Evolutionary conservation across 2,329 filamentous ascomycete species (phyloP).

Genomic region (Neonectria coccinea): DNA sequence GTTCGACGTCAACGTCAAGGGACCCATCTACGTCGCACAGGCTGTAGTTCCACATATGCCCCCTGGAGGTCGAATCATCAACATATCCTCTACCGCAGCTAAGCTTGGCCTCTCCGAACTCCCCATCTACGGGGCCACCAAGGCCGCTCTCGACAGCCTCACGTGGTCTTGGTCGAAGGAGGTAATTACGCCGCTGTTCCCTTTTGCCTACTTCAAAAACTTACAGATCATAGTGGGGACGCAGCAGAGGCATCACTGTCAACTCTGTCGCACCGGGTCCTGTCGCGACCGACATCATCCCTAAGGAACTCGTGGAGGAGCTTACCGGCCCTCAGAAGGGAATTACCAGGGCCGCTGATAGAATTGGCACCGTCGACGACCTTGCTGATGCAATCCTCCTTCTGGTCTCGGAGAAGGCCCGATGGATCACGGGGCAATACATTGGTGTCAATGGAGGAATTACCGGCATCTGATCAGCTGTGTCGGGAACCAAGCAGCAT

Average conservation of each 20-base stretch:
- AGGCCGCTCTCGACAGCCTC: conserved; percentile 53
- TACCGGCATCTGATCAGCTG: conserved; percentile 21
- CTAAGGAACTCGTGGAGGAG: conserved; percentile 30
- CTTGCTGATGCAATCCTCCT: conserved; percentile 57
- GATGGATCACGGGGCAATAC: conserved; percentile 60
- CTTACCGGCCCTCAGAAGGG: conserved; percentile 36
- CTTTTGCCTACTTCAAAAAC: conserved; percentile 10
- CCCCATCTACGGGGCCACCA: conserved; percentile 39
- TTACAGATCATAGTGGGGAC: conserved; percentile 2
- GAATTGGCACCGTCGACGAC: conserved; percentile 53
- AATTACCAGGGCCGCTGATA: conserved; percentile 48
- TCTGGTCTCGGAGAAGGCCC: conserved; percentile 52
- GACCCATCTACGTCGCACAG: conserved; percentile 51
- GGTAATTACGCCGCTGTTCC: conserved; percentile 36
- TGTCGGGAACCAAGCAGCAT: too few species aligned
- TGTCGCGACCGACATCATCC: conserved; percentile 50
- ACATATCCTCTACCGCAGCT: conserved; percentile 38
- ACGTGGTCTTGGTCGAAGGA: conserved; percentile 51
- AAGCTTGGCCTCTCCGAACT: conserved; percentile 31
- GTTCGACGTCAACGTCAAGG: conserved; percentile 51
- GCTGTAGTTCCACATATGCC: conserved; percentile 53
- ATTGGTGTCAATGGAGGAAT: conserved; percentile 54
- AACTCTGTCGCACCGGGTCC: conserved; percentile 57
- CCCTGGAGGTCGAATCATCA: conserved; percentile 44
- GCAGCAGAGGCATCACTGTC: conserved; percentile 52